Conservation (phyloP, 805 yeast genomes). For the Candida pini region DNA sequence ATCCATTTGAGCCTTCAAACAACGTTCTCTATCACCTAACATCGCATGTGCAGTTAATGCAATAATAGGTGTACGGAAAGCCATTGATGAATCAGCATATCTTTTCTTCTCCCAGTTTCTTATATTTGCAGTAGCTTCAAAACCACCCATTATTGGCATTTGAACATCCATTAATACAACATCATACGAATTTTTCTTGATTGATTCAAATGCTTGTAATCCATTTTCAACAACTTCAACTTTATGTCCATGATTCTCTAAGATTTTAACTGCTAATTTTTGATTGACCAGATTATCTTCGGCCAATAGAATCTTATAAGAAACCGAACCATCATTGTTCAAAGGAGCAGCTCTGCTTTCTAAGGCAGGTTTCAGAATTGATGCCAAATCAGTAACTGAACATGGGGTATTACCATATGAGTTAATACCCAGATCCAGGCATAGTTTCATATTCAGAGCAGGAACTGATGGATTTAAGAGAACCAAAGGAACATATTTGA, state of each 20-base stretch:
- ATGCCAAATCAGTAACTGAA: slow-evolving; percentile 72
- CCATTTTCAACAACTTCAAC: slow-evolving; percentile 88
- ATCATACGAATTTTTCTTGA: slow-evolving; percentile 62
- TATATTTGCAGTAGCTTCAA: slow-evolving; percentile 82
- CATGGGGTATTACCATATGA: slow-evolving; percentile 89
- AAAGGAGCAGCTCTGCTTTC: slow-evolving; percentile 78
- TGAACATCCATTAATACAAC: slow-evolving; percentile 90
- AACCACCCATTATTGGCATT: slow-evolving; percentile 95
- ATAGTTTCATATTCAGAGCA: slow-evolving; percentile 70
- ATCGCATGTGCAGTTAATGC: slow-evolving; percentile 92
- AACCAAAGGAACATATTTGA: slow-evolving; percentile 81
- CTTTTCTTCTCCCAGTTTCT: slow-evolving; percentile 85
- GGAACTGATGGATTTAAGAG: slow-evolving; percentile 71
- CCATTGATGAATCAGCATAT: slow-evolving; percentile 55
- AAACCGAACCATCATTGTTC: slow-evolving; percentile 70
- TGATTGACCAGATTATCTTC: slow-evolving; percentile 87
- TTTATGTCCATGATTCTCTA: slow-evolving; percentile 80
- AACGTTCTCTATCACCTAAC: slow-evolving; percentile 87
- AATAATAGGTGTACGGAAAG: slow-evolving; percentile 78
- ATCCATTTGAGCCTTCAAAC: slow-evolving; percentile 87
- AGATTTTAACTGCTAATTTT: slow-evolving; percentile 76
- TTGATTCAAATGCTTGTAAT: slow-evolving; percentile 72
- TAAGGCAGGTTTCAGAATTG: slow-evolving; percentile 77
- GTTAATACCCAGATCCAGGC: slow-evolving; percentile 81
- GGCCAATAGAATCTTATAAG: slow-evolving; percentile 71